phyloP scores from a whole-genome alignment of 805 yeast species.

The Candida tammaniensis region DNA sequence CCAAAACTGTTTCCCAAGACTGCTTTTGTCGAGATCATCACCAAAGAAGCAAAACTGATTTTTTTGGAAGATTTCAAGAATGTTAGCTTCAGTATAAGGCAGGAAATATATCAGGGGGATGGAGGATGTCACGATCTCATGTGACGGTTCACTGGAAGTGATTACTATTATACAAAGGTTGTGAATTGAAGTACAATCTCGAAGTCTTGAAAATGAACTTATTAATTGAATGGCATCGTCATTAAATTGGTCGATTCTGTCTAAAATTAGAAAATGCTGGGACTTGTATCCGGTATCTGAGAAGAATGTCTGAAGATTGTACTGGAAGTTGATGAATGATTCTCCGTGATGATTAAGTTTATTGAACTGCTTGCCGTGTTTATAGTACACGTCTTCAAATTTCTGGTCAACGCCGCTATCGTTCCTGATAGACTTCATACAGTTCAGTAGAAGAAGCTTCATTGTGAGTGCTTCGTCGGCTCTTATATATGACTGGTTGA shows the following conservation, averaged over 20 bases:
- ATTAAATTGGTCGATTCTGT: conserved; percentile 45
- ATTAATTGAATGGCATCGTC: conserved; percentile 13
- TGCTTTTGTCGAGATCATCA: conserved; percentile 14
- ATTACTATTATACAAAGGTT: conserved; percentile 39
- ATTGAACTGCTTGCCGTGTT: too few relatives aligned
- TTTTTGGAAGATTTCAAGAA: conserved; percentile 35
- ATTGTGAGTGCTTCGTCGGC: conserved; percentile 47
- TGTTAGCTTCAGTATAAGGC: conserved; percentile 35
- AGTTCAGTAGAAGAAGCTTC: conserved; percentile 39
- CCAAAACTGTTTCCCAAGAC: conserved; percentile 31
- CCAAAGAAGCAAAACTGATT: conserved; percentile 25
- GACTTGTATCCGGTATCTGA: conserved; percentile 25
- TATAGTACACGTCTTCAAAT: too few relatives aligned
- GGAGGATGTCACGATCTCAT: conserved; percentile 33
- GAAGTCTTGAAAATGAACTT: conserved; percentile 38
- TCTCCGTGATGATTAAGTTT: conserved; percentile 43
- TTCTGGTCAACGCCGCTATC: conserved; percentile 32
- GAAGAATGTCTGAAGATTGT: conserved; percentile 39
- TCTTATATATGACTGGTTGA: conserved; percentile 29
- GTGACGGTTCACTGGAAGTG: conserved; percentile 38
- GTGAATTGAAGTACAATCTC: conserved; percentile 31
- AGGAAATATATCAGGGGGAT: conserved; percentile 42
- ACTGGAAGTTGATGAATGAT: conserved; percentile 37
- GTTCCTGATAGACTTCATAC: conserved; percentile 34
- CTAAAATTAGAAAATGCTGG: conserved; percentile 45